A percentile compares a stretch with the other conserved stretches of the same genome.
These are phyloP conservation scores for Calonectria pseudoreteaudii DNA, from an alignment of 2,329 filamentous ascomycete species.

Conservation along the genomic window DNA sequence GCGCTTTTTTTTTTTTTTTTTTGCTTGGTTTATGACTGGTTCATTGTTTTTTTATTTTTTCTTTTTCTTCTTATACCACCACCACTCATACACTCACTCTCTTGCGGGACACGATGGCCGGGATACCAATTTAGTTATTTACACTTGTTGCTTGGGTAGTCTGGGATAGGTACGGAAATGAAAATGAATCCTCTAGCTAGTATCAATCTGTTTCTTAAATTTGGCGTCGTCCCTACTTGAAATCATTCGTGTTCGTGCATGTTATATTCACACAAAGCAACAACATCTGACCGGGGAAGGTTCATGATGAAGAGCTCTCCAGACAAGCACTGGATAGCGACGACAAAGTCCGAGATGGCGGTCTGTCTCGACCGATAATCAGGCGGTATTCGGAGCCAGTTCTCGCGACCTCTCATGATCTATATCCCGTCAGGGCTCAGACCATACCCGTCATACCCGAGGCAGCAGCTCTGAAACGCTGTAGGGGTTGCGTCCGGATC, in stretches of 20 bases:
- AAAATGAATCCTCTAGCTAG: conserved; percentile 20
- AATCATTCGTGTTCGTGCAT: neutral
- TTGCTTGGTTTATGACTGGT: conserved; percentile 4
- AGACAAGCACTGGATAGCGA: neutral
- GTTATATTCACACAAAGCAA: neutral
- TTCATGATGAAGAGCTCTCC: neutral
- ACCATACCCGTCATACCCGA: neutral
- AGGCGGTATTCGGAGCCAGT: neutral
- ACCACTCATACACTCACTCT: conserved; percentile 22
- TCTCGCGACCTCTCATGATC: neutral
- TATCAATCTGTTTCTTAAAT: neutral
- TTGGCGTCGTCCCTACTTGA: neutral
- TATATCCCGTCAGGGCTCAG: neutral
- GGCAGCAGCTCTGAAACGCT: neutral
- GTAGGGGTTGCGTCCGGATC: neutral
- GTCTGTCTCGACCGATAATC: neutral
- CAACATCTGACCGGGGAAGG: neutral
- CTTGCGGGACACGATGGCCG: conserved; percentile 30
- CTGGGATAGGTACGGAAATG: conserved; percentile 23
- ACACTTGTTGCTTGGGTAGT: conserved; percentile 24
- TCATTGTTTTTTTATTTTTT: neutral
- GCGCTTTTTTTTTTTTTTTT: too few relatives aligned
- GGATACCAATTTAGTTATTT: conserved; percentile 42
- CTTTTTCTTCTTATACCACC: conserved; percentile 21
- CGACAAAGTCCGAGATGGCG: neutral